Conservation (phyloP, 129 eudicot genomes). For the Flaveria linearis region DNA sequence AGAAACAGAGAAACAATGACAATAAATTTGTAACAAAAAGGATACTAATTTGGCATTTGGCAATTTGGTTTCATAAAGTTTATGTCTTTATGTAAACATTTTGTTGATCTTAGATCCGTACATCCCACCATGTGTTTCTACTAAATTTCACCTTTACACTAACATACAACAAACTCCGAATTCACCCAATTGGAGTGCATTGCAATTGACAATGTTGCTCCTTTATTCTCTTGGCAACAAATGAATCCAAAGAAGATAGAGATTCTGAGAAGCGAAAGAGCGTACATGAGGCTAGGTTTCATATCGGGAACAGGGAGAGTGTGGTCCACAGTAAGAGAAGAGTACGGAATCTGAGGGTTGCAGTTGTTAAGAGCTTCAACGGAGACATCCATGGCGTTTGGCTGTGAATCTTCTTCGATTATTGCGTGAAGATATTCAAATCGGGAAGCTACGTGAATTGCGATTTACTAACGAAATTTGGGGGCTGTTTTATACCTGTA, state of each 20-base stretch:
- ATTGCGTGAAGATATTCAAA: background rate
- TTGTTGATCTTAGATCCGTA: background rate
- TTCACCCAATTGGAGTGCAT: background rate
- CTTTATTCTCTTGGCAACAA: background rate
- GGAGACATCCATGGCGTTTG: slow-evolving; percentile 63
- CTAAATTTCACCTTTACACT: background rate
- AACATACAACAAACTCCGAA: background rate
- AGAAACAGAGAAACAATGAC: background rate
- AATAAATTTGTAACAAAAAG: slow-evolving; percentile 3
- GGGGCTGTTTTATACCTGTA: slow-evolving; percentile 2
- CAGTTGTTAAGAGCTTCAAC: slow-evolving; percentile 42
- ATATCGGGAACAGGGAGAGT: slow-evolving; percentile 65
- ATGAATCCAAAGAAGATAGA: background rate
- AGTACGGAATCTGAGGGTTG: slow-evolving; percentile 53
- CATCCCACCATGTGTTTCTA: too few species aligned
- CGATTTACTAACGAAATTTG: background rate
- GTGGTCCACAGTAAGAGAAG: slow-evolving; percentile 71
- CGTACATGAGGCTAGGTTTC: slow-evolving; percentile 70
- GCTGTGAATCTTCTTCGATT: slow-evolving; percentile 21
- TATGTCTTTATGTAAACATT: background rate
- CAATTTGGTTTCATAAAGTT: background rate
- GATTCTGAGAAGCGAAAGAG: background rate
- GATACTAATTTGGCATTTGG: background rate
- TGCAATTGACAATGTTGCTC: background rate
- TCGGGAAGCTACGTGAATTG: background rate